Conservation (phyloP, 805 yeast species). For the Saccharomycopsis olivae region DNA sequence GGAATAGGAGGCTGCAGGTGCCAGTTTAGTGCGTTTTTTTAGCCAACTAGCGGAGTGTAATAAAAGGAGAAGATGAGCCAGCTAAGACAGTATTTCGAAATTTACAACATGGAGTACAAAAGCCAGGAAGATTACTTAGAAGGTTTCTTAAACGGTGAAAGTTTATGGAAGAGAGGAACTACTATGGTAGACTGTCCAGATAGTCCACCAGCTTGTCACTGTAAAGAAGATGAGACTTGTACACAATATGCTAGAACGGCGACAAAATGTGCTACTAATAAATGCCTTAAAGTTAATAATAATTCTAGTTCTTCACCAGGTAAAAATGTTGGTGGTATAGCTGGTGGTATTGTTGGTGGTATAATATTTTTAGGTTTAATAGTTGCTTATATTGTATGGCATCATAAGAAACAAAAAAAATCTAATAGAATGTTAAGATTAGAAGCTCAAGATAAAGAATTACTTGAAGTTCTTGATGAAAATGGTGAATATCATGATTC, state of each 20-base stretch:
- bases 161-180: neutral
- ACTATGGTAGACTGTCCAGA: constrained; percentile 9
- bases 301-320: neutral
- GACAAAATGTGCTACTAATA: constrained; percentile 6
- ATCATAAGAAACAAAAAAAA: constrained; percentile 13
- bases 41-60: too few relatives aligned
- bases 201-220: constrained; percentile 5
- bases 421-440: constrained; percentile 11
- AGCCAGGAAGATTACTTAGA: neutral
- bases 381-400: constrained; percentile 15
- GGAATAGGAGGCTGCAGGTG: too few relatives aligned
- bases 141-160: neutral
- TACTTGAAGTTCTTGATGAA: constrained; percentile 6
- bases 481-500: constrained; percentile 4
- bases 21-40: too few relatives aligned
- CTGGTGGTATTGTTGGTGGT: constrained; percentile 18
- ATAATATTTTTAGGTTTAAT: constrained; percentile 10
- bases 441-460: constrained; percentile 17
- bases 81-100: too few relatives aligned
- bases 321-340: constrained; percentile 18
- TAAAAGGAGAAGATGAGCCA: too few relatives aligned
- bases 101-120: too few relatives aligned
- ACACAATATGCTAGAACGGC: constrained; percentile 5
- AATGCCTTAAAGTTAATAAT: constrained; percentile 3
- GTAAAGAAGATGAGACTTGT: constrained; percentile 8